phyloP scores from a whole-genome alignment of 2,329 filamentous ascomycete genomes.

The Lizonia empirigonia region DNA sequence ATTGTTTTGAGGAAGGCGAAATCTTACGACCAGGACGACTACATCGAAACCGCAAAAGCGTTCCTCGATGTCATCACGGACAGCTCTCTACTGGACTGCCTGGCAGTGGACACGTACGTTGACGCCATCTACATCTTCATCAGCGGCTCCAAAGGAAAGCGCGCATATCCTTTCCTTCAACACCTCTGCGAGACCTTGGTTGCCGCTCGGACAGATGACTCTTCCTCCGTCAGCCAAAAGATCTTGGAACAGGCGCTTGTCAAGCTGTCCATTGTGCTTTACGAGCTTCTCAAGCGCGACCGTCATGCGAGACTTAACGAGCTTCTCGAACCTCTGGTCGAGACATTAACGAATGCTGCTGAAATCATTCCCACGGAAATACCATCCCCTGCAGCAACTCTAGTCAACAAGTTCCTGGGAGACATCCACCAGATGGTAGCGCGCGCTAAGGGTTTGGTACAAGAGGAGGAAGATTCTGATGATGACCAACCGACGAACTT shows the following conservation, averaged over 20 bases:
- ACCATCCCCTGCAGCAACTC: too few species aligned
- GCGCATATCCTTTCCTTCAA: conserved; percentile 41
- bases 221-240: background rate
- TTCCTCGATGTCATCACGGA: conserved; percentile 44
- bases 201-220: background rate
- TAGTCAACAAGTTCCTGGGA: too few species aligned
- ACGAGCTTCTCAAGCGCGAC: conserved; percentile 23
- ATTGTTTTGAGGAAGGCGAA: conserved; percentile 14
- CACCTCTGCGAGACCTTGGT: conserved; percentile 26
- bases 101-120: conserved; percentile 45
- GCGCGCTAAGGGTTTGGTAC: conserved; percentile 13
- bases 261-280: conserved; percentile 14
- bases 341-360: conserved; percentile 6
- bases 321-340: conserved; percentile 15
- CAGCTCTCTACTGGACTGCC: conserved; percentile 40
- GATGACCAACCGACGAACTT: background rate
- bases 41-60: background rate
- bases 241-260: conserved; percentile 14
- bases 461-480: background rate
- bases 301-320: conserved; percentile 26
- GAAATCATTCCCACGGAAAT: conserved; percentile 12
- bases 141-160: conserved; percentile 35
- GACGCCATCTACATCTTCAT: conserved; percentile 45
- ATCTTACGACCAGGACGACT: background rate
- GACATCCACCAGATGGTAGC: too few species aligned